Conservation (phyloP, 345 rosid genomes). For the Anastatica hierochuntica region DNA sequence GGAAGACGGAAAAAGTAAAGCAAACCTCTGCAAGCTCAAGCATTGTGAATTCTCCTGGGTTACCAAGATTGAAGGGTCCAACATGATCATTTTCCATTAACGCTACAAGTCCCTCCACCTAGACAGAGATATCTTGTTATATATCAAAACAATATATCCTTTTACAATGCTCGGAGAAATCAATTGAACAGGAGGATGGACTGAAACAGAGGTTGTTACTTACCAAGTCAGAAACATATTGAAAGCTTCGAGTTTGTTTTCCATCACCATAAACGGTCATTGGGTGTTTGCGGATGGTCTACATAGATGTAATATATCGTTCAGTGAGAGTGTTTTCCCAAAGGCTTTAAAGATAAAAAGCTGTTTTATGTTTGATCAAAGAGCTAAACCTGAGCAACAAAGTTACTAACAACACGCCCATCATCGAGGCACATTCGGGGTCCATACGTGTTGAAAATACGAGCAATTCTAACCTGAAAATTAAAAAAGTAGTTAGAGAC, state of each 20-base stretch:
- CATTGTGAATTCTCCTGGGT: conserved; percentile 99
- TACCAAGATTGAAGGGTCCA: conserved; percentile 95
- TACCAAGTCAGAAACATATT: conserved; percentile 97
- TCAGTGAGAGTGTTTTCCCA: not conserved
- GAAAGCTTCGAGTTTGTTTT: conserved; percentile 98
- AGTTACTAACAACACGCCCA: conserved; percentile 99
- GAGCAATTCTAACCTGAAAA: conserved; percentile 91
- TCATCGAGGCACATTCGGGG: conserved; percentile 99
- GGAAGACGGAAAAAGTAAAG: conserved; percentile 1
- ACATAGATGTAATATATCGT: not conserved
- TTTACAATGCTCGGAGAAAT: not conserved
- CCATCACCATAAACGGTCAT: conserved; percentile 98
- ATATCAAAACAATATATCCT: not conserved
- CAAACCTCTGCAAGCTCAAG: conserved; percentile 95
- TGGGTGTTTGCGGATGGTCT: conserved; percentile 83
- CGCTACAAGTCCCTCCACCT: conserved; percentile 91
- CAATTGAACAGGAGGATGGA: not conserved
- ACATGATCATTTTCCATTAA: conserved; percentile 88
- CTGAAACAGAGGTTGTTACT: not conserved
- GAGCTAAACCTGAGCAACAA: conserved; percentile 78
- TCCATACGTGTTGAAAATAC: conserved; percentile 95
- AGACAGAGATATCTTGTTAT: conserved; percentile 8
- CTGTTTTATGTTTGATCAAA: not conserved
- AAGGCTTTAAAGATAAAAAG: not conserved
- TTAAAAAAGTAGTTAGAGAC: not conserved